Base-by-base conservation (phyloP, 805 yeast species). In the Candida broadrunensis region DNA sequence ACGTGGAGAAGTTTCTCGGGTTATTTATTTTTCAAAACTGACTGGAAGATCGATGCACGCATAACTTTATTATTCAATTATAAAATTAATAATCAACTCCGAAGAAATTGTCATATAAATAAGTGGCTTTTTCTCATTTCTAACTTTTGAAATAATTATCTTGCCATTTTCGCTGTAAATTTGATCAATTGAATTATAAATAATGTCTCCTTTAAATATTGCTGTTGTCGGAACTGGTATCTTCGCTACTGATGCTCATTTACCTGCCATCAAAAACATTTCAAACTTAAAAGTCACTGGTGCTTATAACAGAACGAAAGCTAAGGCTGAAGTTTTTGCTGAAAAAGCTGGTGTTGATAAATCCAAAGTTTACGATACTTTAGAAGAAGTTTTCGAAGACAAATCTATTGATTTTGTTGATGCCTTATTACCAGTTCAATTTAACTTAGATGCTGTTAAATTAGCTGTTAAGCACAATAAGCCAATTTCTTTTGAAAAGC, bases 401-500 rank as follows among this genome's bases (percentile, higher is more conserved):
- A 70, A 79, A n/a, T 61, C 75, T 0, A 77, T 89, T 33, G 93
- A 86, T 45, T 75, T 83, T 23, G 75, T 91, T 21, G 97, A 91
- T 58, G 95, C 88, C 2, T 72, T 90, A 46, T 75, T 91, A 39
- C 98, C 98, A n/a, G 96, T 83, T 1, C 91, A 88, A 60, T 76
- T 64, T 69, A 91, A 88, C 60, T 67, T 80, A 35, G 79, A 72
- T 30, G 81, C 81, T 2, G 83, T 89, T 25, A 72, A 80, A 54
- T 72, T 76, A 50, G 95, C 95, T 2, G 69, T 88, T 40, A 73
- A 77, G 36, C 75, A 85, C 51, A 78, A 80, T 37, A 91, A 90
- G 66, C 93, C 96, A 43, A 72, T 90, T 35, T 72, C 80, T 29
- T 63, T 91, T 54, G 98, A 91, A 61, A 91, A 91, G 67, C 98